Evolutionary conservation across 2,329 filamentous ascomycete genomes (phyloP).

Genomic region (Pseudopyrenochaeta lycopersici): DNA sequence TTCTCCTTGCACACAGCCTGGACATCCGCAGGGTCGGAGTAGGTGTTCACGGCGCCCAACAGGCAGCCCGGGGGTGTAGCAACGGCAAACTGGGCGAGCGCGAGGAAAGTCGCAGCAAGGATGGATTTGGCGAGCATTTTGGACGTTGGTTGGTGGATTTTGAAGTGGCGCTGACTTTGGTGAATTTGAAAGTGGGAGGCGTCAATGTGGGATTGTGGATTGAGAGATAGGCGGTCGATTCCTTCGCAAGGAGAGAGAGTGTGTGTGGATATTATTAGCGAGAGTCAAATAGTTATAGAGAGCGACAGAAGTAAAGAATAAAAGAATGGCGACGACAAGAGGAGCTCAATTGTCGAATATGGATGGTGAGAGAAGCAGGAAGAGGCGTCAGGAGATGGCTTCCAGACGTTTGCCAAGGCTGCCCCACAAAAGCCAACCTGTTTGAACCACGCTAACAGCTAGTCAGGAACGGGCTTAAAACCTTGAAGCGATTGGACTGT

Average conservation of each 20-base stretch:
- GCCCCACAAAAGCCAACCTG: constrained; percentile 9
- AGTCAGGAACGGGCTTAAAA: constrained; percentile 28
- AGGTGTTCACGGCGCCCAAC: constrained; percentile 41
- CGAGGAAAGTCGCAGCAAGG: constrained; percentile 36
- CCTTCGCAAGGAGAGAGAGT: constrained; percentile 1
- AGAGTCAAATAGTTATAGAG: constrained; percentile 15
- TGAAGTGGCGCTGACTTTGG: neutral
- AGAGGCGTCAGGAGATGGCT: constrained; percentile 14
- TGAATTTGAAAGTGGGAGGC: too few species aligned
- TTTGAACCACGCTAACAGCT: constrained; percentile 16
- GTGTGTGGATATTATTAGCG: constrained; percentile 16
- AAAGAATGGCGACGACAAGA: constrained; percentile 24
- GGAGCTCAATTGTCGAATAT: neutral
- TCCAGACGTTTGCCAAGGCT: constrained; percentile 7
- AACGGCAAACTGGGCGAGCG: constrained; percentile 30
- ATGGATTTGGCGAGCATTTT: constrained; percentile 41
- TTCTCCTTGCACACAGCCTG: constrained; percentile 38
- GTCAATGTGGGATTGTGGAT: neutral
- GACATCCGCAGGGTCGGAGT: constrained; percentile 36
- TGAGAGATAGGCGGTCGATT: neutral
- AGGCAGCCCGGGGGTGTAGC: constrained; percentile 39
- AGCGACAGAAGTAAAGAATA: constrained; percentile 18
- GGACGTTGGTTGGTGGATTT: constrained; percentile 5
- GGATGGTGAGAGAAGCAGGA: constrained; percentile 11
- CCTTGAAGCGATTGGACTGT: constrained; percentile 19